Percentiles rank a stretch among this genome's conserved stretches.
Conservation (phyloP, 352 stramenopile genomes). For the Phytopythium ostracodes region DNA sequence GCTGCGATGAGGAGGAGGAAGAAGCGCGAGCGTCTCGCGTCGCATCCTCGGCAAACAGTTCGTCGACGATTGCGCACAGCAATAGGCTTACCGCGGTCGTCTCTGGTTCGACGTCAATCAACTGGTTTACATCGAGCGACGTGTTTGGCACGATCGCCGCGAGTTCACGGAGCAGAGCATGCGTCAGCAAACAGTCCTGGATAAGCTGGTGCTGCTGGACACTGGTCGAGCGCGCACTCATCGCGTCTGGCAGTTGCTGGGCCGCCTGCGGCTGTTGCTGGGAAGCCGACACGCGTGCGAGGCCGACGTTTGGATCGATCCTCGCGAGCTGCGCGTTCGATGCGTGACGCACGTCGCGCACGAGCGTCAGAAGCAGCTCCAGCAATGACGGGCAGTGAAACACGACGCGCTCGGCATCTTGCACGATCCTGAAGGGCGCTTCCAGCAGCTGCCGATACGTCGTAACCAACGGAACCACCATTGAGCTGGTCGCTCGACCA, state of each 20-base stretch:
- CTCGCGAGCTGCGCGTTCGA: conserved; percentile 40
- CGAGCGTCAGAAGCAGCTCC: conserved; percentile 30
- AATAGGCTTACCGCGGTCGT: conserved; percentile 17
- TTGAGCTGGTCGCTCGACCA: neutral
- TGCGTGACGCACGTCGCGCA: conserved; percentile 36
- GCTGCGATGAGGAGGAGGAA: neutral
- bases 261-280: conserved; percentile 8
- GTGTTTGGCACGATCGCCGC: neutral
- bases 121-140: neutral
- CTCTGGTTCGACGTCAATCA: conserved; percentile 8
- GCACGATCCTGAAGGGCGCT: conserved; percentile 49
- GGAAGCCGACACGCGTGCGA: conserved; percentile 3
- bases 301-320: conserved; percentile 25
- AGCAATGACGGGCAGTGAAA: conserved; percentile 38
- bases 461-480: conserved; percentile 18
- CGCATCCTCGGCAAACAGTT: conserved; percentile 31
- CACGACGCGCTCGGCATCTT: conserved; percentile 32
- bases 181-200: conserved; percentile 53
- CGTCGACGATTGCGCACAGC: conserved; percentile 27
- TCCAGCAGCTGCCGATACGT: conserved; percentile 46
- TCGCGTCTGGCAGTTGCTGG: neutral
- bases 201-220: conserved; percentile 46
- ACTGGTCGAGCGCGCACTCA: conserved; percentile 22
- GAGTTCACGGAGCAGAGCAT: conserved; percentile 39
- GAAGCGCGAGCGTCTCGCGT: neutral